Base-by-base conservation (phyloP, 1,284 basidiomycete genomes). In the Tilletia caries region DNA sequence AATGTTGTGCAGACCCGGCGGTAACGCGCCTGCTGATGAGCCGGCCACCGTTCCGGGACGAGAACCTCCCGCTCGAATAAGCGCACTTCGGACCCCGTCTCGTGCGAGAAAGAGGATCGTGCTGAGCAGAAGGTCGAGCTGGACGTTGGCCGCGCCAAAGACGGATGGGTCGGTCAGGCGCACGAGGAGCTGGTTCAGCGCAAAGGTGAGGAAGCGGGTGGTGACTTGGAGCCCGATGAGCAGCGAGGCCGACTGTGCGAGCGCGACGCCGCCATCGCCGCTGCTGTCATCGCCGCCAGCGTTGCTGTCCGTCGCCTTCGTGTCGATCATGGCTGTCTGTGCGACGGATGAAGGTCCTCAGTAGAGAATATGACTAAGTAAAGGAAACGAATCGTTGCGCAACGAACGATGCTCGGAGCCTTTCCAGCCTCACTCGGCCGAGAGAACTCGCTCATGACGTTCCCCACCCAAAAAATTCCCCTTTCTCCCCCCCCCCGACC, bases 101-200 rank as follows among this genome's bases (percentile, higher is more conserved):
- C 95, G 87, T 34, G 91, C 91, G 6, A 98, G 87, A 82, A 98
- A 96, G 46, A 98, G 87, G 76, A 96, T 91, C 15, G 93, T 93
- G 72, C 91, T 92, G 44, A 92, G 88, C 33, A 98, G 84, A 41
- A 91, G 87, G 78, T 94, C 92, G 82, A 94, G 91, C 78, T 93
- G 92, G 68, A 94, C 90, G 2, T 91, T 88, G 12, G 91, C 91
- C 0, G 91, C 91, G 5, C 92, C 92, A 78, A 94, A 96, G 18
- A 91, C 91, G 66, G 88, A 88, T 0, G 95, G 94, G 1, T 92
- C 89, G 0, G 91, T 90, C 46, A 95, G 87, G 0, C 93, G 89
- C 60, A 97, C 87, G 5, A 97, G 87, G 8, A 89, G 86, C 84
- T 97, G 93, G 83, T 98, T 97, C 64, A 98, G 87, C 4, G 87